phyloP scores from a whole-genome alignment of 208 protist genomes.

The Angomonas deanei region DNA sequence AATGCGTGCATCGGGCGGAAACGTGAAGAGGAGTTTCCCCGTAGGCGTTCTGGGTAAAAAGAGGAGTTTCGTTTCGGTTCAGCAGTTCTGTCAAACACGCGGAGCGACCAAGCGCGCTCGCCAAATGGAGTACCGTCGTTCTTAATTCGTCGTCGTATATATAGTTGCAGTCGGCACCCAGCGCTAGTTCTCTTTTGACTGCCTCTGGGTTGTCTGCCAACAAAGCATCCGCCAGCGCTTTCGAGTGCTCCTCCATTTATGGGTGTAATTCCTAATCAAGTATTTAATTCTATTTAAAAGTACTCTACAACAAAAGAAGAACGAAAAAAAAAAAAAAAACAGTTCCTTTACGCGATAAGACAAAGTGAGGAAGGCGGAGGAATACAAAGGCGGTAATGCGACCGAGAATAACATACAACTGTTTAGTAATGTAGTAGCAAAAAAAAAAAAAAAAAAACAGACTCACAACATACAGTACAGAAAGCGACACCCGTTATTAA shows the following conservation, averaged over 20 bases:
- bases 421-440: no score
- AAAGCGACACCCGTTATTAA: neutral
- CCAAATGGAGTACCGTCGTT: constrained; percentile 43
- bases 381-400: no score
- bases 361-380: no score
- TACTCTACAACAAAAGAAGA: neutral
- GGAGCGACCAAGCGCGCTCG: constrained; percentile 11
- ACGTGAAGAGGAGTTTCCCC: constrained; percentile 54
- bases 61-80: constrained; percentile 2
- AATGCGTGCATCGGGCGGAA: constrained; percentile 13
- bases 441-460: neutral
- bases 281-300: neutral
- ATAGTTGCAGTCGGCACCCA: constrained; percentile 19
- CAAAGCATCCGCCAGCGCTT: neutral
- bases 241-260: neutral
- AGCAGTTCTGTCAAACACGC: constrained; percentile 48
- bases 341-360: no score
- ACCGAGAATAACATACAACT: no score
- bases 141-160: neutral
- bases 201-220: constrained; percentile 4
- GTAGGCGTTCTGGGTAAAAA: constrained; percentile 19
- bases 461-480: neutral
- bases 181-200: constrained; percentile 10
- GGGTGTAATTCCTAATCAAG: neutral
- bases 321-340: constrained; percentile 1